Conservation (phyloP, 2,329 filamentous ascomycete genomes). For the Alternaria sp. region DNA sequence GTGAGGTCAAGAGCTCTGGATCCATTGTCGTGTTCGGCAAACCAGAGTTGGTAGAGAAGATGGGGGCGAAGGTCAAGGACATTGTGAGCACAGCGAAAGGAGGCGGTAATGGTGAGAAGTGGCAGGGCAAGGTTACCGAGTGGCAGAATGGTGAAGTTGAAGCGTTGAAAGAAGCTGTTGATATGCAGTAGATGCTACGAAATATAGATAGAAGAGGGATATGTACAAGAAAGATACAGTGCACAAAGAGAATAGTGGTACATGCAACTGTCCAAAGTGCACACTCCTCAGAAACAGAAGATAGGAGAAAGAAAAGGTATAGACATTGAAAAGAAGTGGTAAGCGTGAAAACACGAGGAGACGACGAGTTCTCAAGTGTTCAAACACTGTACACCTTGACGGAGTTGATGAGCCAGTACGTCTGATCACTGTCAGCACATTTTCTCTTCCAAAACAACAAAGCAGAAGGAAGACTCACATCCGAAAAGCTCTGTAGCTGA, state of each 20-base stretch:
- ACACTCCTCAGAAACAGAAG: neutral
- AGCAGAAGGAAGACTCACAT: conserved; percentile 33
- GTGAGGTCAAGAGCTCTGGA: conserved; percentile 39
- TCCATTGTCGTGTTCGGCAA: conserved; percentile 42
- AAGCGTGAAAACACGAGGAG: neutral
- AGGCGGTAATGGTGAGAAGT: conserved; percentile 46
- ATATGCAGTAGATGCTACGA: conserved; percentile 15
- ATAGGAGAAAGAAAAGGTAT: neutral
- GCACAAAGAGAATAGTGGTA: neutral
- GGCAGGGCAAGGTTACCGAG: conserved; percentile 46
- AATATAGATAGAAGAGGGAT: neutral
- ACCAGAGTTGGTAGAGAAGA: conserved; percentile 34
- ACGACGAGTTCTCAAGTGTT: neutral
- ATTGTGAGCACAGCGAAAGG: conserved; percentile 41
- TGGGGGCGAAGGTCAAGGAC: conserved; percentile 38
- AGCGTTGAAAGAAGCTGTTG: conserved; percentile 33
- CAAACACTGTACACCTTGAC: conserved; percentile 51
- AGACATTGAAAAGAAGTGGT: neutral
- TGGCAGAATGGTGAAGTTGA: conserved; percentile 48
- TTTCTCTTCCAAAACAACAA: fast-evolving
- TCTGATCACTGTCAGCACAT: conserved; percentile 30
- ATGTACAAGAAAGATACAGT: neutral
- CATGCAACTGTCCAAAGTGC: neutral
- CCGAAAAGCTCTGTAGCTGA: conserved; percentile 50
- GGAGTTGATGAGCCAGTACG: conserved; percentile 53